phyloP scores from a whole-genome alignment of 2,329 filamentous ascomycete species.

The Cytospora schulzeri region DNA sequence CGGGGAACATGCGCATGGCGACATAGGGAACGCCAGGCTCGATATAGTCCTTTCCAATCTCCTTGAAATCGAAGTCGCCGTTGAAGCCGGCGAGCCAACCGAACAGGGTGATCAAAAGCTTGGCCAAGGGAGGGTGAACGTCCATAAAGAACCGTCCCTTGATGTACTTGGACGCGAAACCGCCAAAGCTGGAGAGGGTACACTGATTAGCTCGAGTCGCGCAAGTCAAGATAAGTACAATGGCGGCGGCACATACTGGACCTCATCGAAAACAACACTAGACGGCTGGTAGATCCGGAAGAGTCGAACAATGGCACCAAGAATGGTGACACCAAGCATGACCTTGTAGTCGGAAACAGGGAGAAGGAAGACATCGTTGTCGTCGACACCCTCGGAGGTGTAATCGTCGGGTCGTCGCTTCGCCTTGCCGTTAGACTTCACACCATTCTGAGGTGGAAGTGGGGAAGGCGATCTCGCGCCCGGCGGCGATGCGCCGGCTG shows the following conservation, averaged over 20 bases:
- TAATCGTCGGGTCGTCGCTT: slow-evolving; percentile 55
- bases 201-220: slow-evolving; percentile 9
- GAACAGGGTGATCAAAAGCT: slow-evolving; percentile 92
- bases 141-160: slow-evolving; percentile 99
- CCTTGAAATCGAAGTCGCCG: slow-evolving; percentile 97
- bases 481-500: slow-evolving; percentile 43
- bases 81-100: slow-evolving; percentile 95
- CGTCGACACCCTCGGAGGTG: slow-evolving; percentile 76
- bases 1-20: slow-evolving; percentile 92
- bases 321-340: slow-evolving; percentile 69
- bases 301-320: slow-evolving; percentile 79
- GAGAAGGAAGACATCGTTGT: slow-evolving; percentile 91
- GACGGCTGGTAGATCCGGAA: slow-evolving; percentile 96
- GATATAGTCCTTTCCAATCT: slow-evolving; percentile 98
- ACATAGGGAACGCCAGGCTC: slow-evolving; percentile 96
- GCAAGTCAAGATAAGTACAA: slow-evolving; percentile 10
- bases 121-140: slow-evolving; percentile 96
- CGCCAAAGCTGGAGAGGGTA: slow-evolving; percentile 74
- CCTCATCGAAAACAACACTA: slow-evolving; percentile 98
- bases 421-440: slow-evolving; percentile 34
- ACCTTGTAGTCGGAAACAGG: slow-evolving; percentile 82
- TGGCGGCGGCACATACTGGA: slow-evolving; percentile 73
- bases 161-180: slow-evolving; percentile 98
- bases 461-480: slow-evolving; percentile 31
- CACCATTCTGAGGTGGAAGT: slow-evolving; percentile 19